These are phyloP conservation scores for Ophiostoma triangulosporum DNA, from an alignment of 2,329 filamentous ascomycete species.

Conservation along the genomic window DNA sequence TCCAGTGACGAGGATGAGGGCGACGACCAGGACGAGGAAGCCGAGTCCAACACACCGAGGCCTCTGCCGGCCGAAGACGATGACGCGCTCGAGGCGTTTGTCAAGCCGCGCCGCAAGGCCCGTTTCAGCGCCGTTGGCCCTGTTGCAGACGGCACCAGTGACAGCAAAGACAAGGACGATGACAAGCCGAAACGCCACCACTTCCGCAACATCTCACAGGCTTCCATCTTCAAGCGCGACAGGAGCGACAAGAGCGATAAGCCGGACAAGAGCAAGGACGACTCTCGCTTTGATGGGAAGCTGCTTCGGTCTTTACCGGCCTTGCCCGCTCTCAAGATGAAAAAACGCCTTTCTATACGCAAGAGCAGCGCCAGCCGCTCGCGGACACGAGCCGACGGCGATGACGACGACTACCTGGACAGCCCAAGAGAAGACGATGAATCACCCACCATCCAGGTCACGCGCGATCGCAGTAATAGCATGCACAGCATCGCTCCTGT, in stretches of 20 bases:
- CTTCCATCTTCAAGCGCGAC: conserved; percentile 23
- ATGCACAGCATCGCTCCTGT: conserved; percentile 46
- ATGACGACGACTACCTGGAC: background rate
- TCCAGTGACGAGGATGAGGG: conserved; percentile 66
- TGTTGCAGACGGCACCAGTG: background rate
- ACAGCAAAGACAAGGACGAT: background rate
- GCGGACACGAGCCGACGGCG: background rate
- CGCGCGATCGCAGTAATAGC: conserved; percentile 22
- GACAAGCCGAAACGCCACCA: conserved; percentile 2
- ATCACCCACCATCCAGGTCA: conserved; percentile 19
- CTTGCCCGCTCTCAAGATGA: conserved; percentile 16
- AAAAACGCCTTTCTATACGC: conserved; percentile 3
- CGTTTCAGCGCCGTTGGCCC: background rate
- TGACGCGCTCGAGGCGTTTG: background rate
- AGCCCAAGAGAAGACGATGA: background rate
- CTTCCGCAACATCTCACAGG: conserved; percentile 22
- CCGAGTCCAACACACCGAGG: too few species aligned
- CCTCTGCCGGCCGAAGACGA: background rate
- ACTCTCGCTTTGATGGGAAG: conserved; percentile 47
- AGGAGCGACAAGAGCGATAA: conserved; percentile 12
- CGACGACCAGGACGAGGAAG: conserved; percentile 16
- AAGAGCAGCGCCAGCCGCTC: conserved; percentile 1
- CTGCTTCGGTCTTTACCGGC: conserved; percentile 52
- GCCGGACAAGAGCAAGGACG: conserved; percentile 22
- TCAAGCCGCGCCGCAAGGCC: background rate